These are phyloP conservation scores for Pythium aquatile DNA, from an alignment of 352 stramenopile species.

Conservation along the genomic window DNA sequence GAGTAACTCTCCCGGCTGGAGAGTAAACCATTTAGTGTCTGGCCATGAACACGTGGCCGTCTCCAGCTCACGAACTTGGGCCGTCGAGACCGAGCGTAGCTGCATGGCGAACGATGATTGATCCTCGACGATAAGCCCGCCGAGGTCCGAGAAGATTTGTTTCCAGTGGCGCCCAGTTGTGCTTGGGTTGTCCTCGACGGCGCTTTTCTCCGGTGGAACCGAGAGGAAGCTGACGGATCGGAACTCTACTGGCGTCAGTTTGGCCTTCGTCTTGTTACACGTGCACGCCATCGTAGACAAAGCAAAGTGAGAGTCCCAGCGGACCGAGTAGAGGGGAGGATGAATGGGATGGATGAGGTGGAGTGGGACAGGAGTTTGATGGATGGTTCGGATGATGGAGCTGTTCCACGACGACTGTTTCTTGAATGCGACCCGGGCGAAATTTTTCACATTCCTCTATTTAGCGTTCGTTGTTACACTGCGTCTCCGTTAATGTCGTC, in stretches of 20 bases:
- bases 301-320: no score
- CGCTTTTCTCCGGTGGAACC: no score
- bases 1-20: neutral
- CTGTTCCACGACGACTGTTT: no score
- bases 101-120: neutral
- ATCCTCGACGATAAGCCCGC: neutral
- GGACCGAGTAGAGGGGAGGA: no score
- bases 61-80: neutral
- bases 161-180: neutral
- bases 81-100: neutral
- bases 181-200: no score
- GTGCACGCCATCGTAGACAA: neutral
- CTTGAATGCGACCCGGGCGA: no score
- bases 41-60: no score
- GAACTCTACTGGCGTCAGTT: neutral
- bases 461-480: neutral
- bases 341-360: no score
- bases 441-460: neutral
- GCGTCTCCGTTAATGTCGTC: neutral
- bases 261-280: neutral
- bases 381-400: no score
- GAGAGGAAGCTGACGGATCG: neutral
- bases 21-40: neutral
- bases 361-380: no score
- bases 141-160: neutral